A percentile compares a stretch with the other conserved stretches of the same genome.
Conservation (phyloP, 192 early-diverging fungal genomes). For the Dispira simplex region DNA sequence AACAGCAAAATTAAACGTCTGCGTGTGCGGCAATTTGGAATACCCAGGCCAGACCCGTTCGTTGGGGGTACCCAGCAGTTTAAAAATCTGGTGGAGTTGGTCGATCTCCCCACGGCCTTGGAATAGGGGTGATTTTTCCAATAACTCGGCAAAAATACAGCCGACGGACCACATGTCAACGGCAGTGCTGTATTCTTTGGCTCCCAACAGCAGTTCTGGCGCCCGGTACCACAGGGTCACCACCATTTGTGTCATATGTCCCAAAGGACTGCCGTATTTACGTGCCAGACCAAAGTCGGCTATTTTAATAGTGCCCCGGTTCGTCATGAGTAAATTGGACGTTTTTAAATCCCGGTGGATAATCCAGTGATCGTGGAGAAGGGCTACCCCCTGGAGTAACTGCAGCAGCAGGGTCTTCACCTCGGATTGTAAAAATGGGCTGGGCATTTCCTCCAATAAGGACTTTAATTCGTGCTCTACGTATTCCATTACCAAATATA, state of each 20-base stretch:
- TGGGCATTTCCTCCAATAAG: constrained; percentile 71
- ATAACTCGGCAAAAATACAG: constrained; percentile 93
- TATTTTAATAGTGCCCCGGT: constrained; percentile 42
- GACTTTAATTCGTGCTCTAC: constrained; percentile 89
- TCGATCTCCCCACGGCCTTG: constrained; percentile 69
- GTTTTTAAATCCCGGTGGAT: constrained; percentile 57
- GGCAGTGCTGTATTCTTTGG: constrained; percentile 4
- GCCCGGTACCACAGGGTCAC: constrained; percentile 68
- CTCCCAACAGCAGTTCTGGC: constrained; percentile 8
- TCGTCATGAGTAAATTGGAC: constrained; percentile 40
- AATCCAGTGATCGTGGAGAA: constrained; percentile 51
- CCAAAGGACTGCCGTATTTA: constrained; percentile 42
- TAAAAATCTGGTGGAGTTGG: constrained; percentile 71
- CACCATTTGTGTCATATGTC: constrained; percentile 44
- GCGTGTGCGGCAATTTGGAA: constrained; percentile 40
- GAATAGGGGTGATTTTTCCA: constrained; percentile 68
- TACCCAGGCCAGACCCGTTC: constrained; percentile 64
- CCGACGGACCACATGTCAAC: constrained; percentile 36
- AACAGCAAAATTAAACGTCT: constrained; percentile 55
- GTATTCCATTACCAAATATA: constrained; percentile 98
- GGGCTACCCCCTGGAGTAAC: constrained; percentile 37
- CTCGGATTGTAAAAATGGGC: constrained; percentile 74
- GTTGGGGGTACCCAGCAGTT: constrained; percentile 73
- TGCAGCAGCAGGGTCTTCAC: constrained; percentile 64
- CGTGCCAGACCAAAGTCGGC: constrained; percentile 58